Percentiles rank a stretch among this genome's conserved stretches.
phyloP scores from a whole-genome alignment of 805 yeast species.

The Pichia deserticola region DNA sequence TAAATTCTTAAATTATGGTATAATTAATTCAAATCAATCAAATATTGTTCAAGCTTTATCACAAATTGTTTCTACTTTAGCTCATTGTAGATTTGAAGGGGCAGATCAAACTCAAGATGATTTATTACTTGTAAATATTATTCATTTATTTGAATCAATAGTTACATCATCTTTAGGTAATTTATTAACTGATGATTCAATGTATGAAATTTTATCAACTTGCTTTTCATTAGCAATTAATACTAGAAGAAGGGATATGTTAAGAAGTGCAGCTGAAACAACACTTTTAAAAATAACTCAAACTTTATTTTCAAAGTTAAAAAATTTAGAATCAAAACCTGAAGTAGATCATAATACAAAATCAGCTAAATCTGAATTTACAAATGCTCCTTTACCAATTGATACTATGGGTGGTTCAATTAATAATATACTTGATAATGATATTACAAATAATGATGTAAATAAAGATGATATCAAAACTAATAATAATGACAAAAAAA shows the following conservation, averaged over 20 bases:
- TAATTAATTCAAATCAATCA: constrained; percentile 48
- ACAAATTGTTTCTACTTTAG: constrained; percentile 65
- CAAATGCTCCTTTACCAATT: constrained; percentile 37
- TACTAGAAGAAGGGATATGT: constrained; percentile 81
- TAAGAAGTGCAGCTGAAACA: constrained; percentile 83
- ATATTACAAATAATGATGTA: background rate
- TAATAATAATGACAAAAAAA: background rate
- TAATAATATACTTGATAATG: constrained; percentile 1
- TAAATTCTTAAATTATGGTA: constrained; percentile 62
- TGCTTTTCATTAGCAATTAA: constrained; percentile 89
- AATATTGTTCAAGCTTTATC: constrained; percentile 52
- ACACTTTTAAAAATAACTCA: constrained; percentile 65
- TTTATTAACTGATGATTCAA: constrained; percentile 68
- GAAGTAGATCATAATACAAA: constrained; percentile 26
- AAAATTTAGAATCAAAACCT: constrained; percentile 36
- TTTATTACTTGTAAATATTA: constrained; percentile 77
- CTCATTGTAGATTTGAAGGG: constrained; percentile 94
- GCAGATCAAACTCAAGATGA: constrained; percentile 90
- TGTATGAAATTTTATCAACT: constrained; percentile 86
- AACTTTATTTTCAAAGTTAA: constrained; percentile 56
- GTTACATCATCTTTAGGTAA: constrained; percentile 58
- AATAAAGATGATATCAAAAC: background rate
- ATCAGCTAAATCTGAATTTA: constrained; percentile 18
- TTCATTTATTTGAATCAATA: constrained; percentile 62
- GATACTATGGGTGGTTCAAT: constrained; percentile 50